A percentile compares a stretch with the other conserved stretches of the same genome.
phyloP scores from a whole-genome alignment of 2,329 filamentous ascomycete species.

The Neopestalotiopsis sp. region DNA sequence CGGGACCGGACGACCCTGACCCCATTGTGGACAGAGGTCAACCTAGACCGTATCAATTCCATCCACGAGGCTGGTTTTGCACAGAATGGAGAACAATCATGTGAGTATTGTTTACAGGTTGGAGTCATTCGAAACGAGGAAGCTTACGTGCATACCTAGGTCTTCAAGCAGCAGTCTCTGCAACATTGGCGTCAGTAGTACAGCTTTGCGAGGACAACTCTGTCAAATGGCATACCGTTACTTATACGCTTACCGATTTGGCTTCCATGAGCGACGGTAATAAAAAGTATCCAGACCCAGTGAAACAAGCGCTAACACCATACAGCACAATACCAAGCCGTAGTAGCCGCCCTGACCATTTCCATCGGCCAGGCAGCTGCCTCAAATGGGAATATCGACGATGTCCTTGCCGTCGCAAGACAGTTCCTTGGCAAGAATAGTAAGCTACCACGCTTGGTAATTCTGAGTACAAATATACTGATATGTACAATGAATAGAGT shows the following conservation, averaged over 20 bases:
- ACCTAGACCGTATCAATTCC: slow-evolving; percentile 69
- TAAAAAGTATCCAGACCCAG: slow-evolving; percentile 29
- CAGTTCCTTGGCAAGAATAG: slow-evolving; percentile 47
- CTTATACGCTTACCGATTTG: slow-evolving; percentile 55
- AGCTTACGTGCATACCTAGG: slow-evolving; percentile 42
- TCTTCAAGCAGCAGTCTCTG: slow-evolving; percentile 65
- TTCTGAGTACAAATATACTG: background rate
- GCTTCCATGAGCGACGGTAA: slow-evolving; percentile 56
- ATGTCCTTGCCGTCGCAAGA: slow-evolving; percentile 73
- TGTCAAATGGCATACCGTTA: slow-evolving; percentile 62
- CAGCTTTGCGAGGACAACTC: slow-evolving; percentile 65
- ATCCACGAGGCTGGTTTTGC: slow-evolving; percentile 80
- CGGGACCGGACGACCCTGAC: slow-evolving; percentile 78
- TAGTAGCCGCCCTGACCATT: slow-evolving; percentile 66
- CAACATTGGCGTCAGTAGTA: slow-evolving; percentile 63
- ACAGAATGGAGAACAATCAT: slow-evolving; percentile 69
- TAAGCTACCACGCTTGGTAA: slow-evolving; percentile 27
- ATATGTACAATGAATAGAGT: slow-evolving; percentile 45
- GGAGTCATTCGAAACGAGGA: slow-evolving; percentile 8
- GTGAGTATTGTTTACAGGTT: slow-evolving; percentile 47
- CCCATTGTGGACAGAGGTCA: slow-evolving; percentile 68
- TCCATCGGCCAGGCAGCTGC: slow-evolving; percentile 52
- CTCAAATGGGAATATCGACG: slow-evolving; percentile 65
- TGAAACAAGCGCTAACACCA: background rate
- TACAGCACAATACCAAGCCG: slow-evolving; percentile 59